Evolutionary conservation across 2,329 filamentous ascomycete species (phyloP).

Genomic region (Colletotrichum filicis): DNA sequence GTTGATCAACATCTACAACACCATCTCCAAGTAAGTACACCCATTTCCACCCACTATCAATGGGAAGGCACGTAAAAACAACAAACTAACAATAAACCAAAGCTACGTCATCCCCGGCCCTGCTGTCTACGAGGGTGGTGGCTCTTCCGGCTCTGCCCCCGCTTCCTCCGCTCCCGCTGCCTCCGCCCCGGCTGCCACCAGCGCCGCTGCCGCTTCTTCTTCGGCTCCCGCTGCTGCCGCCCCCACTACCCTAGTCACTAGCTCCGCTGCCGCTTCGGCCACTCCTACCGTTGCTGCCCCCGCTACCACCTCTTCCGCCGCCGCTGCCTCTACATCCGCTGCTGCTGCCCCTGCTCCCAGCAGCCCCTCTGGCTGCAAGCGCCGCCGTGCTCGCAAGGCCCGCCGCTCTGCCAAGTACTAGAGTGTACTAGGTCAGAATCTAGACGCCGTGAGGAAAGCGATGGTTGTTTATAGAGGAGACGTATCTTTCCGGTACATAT

Average conservation of each 20-base stretch:
- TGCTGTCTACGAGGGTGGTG: slow-evolving; percentile 39
- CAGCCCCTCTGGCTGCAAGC: slow-evolving; percentile 16
- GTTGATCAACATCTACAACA: slow-evolving; percentile 56
- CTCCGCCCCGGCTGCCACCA: not conserved
- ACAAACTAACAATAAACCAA: not conserved
- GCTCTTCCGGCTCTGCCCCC: slow-evolving; percentile 18
- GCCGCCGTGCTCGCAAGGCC: slow-evolving; percentile 34
- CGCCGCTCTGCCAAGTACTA: slow-evolving; percentile 35
- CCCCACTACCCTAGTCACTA: slow-evolving; percentile 13
- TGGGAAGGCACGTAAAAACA: not conserved
- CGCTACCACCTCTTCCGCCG: not conserved
- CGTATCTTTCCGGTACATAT: slow-evolving; percentile 25
- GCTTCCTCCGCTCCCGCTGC: not conserved
- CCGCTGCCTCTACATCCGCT: slow-evolving; percentile 16
- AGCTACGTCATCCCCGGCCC: slow-evolving; percentile 36
- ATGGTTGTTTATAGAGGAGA: not conserved
- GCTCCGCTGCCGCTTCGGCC: not conserved
- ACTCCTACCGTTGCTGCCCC: not conserved
- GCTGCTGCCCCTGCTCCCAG: slow-evolving; percentile 8
- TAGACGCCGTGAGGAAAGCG: not conserved
- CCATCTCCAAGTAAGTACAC: slow-evolving; percentile 9
- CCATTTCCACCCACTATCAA: no score
- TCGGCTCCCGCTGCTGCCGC: not conserved
- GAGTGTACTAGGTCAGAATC: not conserved
- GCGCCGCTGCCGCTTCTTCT: slow-evolving; percentile 1